These are phyloP conservation scores for Colletotrichum cordylinicola DNA, from an alignment of 2,329 filamentous ascomycete species.

Conservation along the genomic window DNA sequence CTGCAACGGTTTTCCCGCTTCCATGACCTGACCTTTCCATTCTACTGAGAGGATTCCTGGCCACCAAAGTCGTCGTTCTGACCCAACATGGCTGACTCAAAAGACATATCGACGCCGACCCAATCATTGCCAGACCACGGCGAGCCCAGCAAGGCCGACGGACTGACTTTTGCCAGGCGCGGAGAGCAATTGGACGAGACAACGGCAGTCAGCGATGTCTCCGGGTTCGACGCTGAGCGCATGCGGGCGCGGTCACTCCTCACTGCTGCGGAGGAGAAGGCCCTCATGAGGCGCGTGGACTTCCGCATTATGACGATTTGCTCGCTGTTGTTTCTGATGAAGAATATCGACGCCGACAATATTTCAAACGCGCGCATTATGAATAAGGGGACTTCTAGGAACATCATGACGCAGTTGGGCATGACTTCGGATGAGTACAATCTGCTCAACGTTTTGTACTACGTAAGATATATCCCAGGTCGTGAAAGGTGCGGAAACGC, in stretches of 20 bases:
- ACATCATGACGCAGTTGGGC: conserved; percentile 45
- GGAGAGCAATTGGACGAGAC: conserved; percentile 25
- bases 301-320: conserved; percentile 32
- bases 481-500: neutral
- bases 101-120: neutral
- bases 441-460: conserved; percentile 43
- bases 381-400: conserved; percentile 43
- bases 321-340: conserved; percentile 45
- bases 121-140: neutral
- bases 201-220: conserved; percentile 24
- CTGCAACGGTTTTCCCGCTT: neutral
- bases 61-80: neutral
- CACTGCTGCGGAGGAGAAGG: conserved; percentile 29
- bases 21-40: neutral
- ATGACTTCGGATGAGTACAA: conserved; percentile 47
- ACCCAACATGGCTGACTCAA: neutral
- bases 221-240: conserved; percentile 33
- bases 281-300: conserved; percentile 28
- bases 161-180: conserved; percentile 25
- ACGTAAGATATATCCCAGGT: conserved; percentile 30
- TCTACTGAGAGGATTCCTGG: neutral
- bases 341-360: conserved; percentile 44
- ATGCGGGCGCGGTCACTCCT: conserved; percentile 39
- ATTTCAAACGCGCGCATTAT: conserved; percentile 45
- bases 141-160: neutral